Evolutionary conservation across 306 rosid genomes (phyloP), one percentile per base, ranked within the genome.

Genomic region (Sicyos edulis): DNA sequence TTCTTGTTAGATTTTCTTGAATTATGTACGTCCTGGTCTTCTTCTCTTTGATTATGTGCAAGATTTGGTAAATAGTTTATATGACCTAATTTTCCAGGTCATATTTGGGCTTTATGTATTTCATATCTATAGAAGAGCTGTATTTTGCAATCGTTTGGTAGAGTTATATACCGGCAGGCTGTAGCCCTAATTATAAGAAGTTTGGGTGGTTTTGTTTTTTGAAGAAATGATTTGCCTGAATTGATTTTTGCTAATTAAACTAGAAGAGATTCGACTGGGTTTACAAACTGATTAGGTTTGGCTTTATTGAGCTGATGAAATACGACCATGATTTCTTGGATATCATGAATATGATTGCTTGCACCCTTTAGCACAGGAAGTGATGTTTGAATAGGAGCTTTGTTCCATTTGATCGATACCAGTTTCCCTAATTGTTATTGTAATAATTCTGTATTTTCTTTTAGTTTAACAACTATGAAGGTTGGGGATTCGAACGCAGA

Each of bases 321-420:
- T 16, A 34, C 53, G 50, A 11, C 34, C 71, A n/a, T 64, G 9
- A 40, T 64, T 10, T 64, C 16, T 17, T 42, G 42, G 65, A 63
- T n/a, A 8, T 63, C 22, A 16, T 63, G 51, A 37, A 26, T 26
- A n/a, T 26, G 32, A 26, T n/a, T 34, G 51, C 45, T 6, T 19
- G 20, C 11, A n/a, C n/a, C n/a, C n/a, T 29, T 32, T 34, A 14
- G 45, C 47, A 60, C n/a, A n/a, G n/a, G n/a, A n/a, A n/a, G n/a
- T n/a, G n/a, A n/a, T n/a, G 14, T 55, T 56, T 56, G 32, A 21
- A 56, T 56, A 21, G 15, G 62, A 56, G 34, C 62, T 56, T 10
- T 56, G 62, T 56, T 56, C 34, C 62, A 56, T 56, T 56, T 56
- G 16, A 22, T 56, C 11, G 9, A 56, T 56, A 56, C 16, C 62